Percentiles rank a stretch among this genome's conserved stretches.
Conservation (phyloP, 306 rosid genomes). For the Sphenostylis stenocarpa region DNA sequence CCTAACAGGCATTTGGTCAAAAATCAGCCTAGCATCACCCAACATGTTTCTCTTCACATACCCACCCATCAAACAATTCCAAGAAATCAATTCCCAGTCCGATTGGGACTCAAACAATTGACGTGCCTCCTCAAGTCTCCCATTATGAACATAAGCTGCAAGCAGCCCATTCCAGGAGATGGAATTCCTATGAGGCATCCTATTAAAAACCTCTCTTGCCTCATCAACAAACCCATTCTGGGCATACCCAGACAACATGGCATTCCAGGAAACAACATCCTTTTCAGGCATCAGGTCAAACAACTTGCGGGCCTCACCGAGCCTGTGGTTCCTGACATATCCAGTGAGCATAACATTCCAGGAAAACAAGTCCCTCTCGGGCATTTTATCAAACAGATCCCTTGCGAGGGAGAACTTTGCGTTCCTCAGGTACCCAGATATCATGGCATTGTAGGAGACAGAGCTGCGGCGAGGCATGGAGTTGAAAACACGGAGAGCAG, state of each 20-base stretch:
- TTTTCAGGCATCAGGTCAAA: conserved; percentile 64
- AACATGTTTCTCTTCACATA: conserved; percentile 57
- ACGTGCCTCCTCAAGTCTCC: conserved; percentile 59
- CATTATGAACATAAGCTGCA: conserved; percentile 71
- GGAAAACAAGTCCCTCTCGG: conserved; percentile 61
- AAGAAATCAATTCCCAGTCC: conserved; percentile 64
- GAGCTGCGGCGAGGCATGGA: conserved; percentile 61
- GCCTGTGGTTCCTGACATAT: conserved; percentile 50
- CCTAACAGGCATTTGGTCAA: conserved; percentile 61
- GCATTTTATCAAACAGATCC: conserved; percentile 64
- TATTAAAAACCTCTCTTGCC: conserved; percentile 58
- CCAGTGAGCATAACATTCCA: conserved; percentile 84
- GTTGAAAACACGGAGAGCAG: conserved; percentile 53
- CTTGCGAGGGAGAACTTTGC: conserved; percentile 50
- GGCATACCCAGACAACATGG: conserved; percentile 80
- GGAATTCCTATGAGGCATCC: conserved; percentile 58
- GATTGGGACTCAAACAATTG: conserved; percentile 51
- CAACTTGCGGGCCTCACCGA: conserved; percentile 54
- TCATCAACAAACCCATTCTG: conserved; percentile 63
- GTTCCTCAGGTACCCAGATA: conserved; percentile 58
- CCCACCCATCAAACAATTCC: conserved; percentile 93
- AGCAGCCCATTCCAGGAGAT: conserved; percentile 83
- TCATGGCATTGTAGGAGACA: conserved; percentile 64
- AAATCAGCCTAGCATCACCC: conserved; percentile 54
- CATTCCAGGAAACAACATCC: conserved; percentile 82